Conservation (phyloP, 164 flowering plant species). For the Tetracentron sinense region DNA sequence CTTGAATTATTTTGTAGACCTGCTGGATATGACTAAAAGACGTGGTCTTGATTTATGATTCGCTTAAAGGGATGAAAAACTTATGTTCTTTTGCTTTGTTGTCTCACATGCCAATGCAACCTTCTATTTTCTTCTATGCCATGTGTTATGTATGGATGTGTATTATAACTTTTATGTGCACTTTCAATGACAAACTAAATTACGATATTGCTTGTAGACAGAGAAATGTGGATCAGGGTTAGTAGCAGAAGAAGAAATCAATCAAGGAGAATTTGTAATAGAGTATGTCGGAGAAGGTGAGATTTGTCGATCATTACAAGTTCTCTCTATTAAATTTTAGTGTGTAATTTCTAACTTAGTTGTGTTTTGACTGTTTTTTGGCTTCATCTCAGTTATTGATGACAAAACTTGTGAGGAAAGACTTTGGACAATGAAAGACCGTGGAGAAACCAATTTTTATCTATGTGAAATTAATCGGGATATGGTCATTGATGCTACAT, state of each 20-base stretch:
- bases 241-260: slow-evolving; percentile 92
- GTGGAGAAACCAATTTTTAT: slow-evolving; percentile 93
- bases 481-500: slow-evolving; percentile 99
- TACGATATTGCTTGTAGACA: slow-evolving; percentile 54
- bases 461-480: slow-evolving; percentile 93
- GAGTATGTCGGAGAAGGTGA: slow-evolving; percentile 99
- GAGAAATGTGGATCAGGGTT: slow-evolving; percentile 96
- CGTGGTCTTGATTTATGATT: neutral
- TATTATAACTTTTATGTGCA: neutral
- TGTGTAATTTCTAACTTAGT: neutral
- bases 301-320: slow-evolving; percentile 2
- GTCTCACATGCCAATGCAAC: neutral
- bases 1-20: neutral
- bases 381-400: slow-evolving; percentile 72
- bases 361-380: slow-evolving; percentile 5
- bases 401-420: slow-evolving; percentile 96
- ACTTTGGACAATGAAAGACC: slow-evolving; percentile 96
- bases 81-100: too few relatives aligned
- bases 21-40: neutral
- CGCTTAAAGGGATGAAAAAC: neutral
- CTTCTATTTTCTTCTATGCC: neutral
- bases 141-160: too few relatives aligned
- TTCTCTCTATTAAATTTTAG: neutral
- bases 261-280: slow-evolving; percentile 82
- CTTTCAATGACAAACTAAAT: slow-evolving; percentile 4